Percentiles rank a stretch among this genome's conserved stretches.
phyloP scores from a whole-genome alignment of 345 rosid genomes.

The Gossypium thurberi region DNA sequence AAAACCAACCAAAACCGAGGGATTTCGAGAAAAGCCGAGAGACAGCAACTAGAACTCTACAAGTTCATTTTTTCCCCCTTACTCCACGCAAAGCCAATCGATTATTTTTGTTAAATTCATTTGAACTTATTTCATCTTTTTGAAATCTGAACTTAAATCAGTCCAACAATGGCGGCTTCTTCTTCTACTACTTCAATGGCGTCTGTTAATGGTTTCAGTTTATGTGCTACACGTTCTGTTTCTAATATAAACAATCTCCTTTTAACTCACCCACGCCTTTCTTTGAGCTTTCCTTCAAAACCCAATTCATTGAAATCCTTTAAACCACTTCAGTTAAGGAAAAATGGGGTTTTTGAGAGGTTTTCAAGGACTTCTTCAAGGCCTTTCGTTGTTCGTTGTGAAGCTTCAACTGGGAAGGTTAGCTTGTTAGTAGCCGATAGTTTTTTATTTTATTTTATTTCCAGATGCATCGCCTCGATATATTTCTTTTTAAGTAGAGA shows the following conservation, averaged over 20 bases:
- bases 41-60: too few species aligned
- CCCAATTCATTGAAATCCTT: background rate
- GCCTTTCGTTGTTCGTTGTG: slow-evolving; percentile 50
- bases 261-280: slow-evolving; percentile 32
- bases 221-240: slow-evolving; percentile 12
- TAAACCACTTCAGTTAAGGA: slow-evolving; percentile 21
- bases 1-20: background rate
- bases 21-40: too few species aligned
- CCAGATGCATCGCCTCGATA: background rate
- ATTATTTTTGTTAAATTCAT: background rate
- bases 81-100: slow-evolving; percentile 19
- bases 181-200: slow-evolving; percentile 40
- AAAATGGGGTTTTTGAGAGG: slow-evolving; percentile 25
- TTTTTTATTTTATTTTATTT: background rate
- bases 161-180: slow-evolving; percentile 30
- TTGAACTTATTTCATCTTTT: background rate
- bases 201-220: slow-evolving; percentile 29
- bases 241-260: slow-evolving; percentile 15
- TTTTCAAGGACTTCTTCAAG: slow-evolving; percentile 21
- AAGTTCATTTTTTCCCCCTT: too few species aligned
- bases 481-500: background rate
- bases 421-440: background rate
- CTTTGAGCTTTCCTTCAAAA: slow-evolving; percentile 28
- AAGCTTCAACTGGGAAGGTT: slow-evolving; percentile 65
- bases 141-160: background rate